A percentile compares a stretch with the other conserved stretches of the same genome.
Evolutionary conservation across 768 basidiomycete genomes (phyloP).

Genomic region (Kwoniella europaea): DNA sequence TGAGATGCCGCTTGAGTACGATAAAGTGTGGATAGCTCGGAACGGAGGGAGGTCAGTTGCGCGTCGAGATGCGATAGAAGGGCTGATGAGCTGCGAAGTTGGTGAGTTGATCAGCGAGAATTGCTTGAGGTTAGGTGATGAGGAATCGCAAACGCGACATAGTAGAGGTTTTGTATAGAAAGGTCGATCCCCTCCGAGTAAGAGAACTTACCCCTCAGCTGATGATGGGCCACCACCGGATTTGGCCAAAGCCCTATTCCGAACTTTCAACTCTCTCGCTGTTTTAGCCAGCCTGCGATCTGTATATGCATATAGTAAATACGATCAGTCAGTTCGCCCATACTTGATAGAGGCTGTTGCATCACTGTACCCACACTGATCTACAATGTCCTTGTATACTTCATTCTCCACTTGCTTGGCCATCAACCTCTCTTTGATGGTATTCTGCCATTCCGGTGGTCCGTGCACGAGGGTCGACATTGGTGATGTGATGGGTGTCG

Average conservation of each 20-base stretch:
- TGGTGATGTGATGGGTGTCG: neutral
- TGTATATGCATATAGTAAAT: conserved; percentile 49
- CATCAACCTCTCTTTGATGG: conserved; percentile 72
- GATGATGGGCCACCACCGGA: conserved; percentile 65
- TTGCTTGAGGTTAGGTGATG: no score
- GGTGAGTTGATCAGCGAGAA: no score
- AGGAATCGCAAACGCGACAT: no score
- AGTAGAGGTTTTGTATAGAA: no score
- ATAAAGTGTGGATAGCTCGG: conserved; percentile 91
- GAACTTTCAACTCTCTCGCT: conserved; percentile 86
- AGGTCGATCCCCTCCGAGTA: neutral
- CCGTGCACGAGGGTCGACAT: conserved; percentile 5
- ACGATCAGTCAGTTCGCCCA: no score
- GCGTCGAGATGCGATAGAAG: conserved; percentile 91
- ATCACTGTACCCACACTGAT: no score
- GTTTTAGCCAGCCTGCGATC: conserved; percentile 91
- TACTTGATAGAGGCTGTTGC: no score
- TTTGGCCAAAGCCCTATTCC: conserved; percentile 84
- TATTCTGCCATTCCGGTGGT: conserved; percentile 71
- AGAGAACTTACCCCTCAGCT: conserved; percentile 46
- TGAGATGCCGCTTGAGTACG: conserved; percentile 82
- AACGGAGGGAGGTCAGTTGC: conserved; percentile 87
- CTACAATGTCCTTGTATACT: conserved; percentile 80
- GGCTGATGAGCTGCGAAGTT: conserved; percentile 64
- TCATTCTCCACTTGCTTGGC: conserved; percentile 79